Conservation (phyloP, 108 stramenopile species). For the Bacterosira constricta region DNA sequence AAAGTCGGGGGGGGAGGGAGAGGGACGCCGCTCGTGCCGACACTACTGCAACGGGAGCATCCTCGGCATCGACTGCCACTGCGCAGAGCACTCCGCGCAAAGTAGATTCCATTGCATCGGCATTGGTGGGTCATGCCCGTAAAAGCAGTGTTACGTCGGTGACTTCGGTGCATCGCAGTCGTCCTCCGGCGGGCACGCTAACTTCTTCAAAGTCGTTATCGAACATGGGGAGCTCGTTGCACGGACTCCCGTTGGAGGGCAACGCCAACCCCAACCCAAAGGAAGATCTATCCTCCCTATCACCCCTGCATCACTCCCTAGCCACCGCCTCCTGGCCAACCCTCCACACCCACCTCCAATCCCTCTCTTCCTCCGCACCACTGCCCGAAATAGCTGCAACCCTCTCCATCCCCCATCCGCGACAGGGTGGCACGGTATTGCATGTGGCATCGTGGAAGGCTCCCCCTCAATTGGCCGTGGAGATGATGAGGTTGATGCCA, state of each 20-base stretch:
- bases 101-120: constrained; percentile 39
- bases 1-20: constrained; percentile 11
- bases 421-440: constrained; percentile 37
- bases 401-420: constrained; percentile 27
- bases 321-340: background rate
- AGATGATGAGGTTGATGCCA: constrained; percentile 54
- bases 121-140: constrained; percentile 3
- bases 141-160: too few species aligned
- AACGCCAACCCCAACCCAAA: too few species aligned
- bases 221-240: background rate
- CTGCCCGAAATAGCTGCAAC: constrained; percentile 7
- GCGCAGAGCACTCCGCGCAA: background rate
- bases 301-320: background rate
- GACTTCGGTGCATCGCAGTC: too few species aligned
- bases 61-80: background rate
- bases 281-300: too few species aligned
- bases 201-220: background rate
- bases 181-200: background rate
- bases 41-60: background rate
- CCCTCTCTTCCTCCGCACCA: background rate
- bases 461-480: constrained; percentile 39
- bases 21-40: background rate
- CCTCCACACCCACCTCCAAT: background rate
- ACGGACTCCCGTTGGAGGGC: too few species aligned
- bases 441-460: constrained; percentile 59